Base-by-base conservation (phyloP, 306 rosid genomes). In the Sophora flavescens region DNA sequence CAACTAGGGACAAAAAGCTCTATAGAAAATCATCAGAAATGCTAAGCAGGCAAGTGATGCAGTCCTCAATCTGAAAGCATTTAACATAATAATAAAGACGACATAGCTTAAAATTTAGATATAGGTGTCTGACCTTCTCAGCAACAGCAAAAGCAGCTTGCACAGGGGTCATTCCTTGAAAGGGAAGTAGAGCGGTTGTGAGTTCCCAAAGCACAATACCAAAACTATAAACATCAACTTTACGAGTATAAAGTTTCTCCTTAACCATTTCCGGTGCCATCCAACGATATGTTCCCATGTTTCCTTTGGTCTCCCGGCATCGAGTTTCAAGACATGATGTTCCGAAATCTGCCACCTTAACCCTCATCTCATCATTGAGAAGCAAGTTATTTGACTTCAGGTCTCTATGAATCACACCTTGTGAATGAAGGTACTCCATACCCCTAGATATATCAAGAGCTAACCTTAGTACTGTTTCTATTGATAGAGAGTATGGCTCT, bases 81-180 rank as follows among this genome's bases (percentile, higher is more conserved):
- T 5, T 17, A 45, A 44, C n/a, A 67, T 59, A 42, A 58, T 18
- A 77, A 14, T 4, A 17, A 14, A 6, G 28, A 76, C 35, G 6
- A 45, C 2, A 22, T 22, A 9, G 12, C 2, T 30, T 47, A 68
- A 41, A 33, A 14, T 75, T 2, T 6, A 61, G 75, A 33, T 2
- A 75, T 47, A 59, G 64, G 45, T 1, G 17, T 67, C 89, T 82
- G 17, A 94, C 98, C 98, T 94, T 94, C 71, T 94, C 98, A 56
- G 98, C 88, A 68, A 94, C 98, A 10, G 98, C 98, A 86, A 94
- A 94, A 65, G 98, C 98, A 77, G 98, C 97, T 84, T 94, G 98
- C 36, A 94, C 98, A 2, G 98, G 98, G 72, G 98, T 94, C 96
- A 94, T 94, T 76, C 98, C 98, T 84, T 94, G 98, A 64, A 94